Conservation (phyloP, 2,329 filamentous ascomycete genomes). For the Geosmithia flava region DNA sequence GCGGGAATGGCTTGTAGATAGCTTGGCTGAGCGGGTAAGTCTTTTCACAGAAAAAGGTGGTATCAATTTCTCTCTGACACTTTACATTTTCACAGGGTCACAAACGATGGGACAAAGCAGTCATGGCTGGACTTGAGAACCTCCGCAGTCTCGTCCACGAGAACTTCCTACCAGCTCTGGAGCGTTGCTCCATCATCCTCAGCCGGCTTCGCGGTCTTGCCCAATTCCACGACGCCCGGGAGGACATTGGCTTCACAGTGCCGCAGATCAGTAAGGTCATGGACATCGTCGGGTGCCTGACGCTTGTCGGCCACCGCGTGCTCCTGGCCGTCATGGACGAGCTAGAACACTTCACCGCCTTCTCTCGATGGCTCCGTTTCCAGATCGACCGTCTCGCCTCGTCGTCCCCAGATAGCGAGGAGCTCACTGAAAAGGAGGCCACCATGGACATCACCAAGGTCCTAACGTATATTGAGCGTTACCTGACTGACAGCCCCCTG, state of each 20-base stretch:
- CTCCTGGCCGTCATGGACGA: constrained; percentile 63
- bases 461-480: constrained; percentile 64
- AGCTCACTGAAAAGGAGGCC: constrained; percentile 66
- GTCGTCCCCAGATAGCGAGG: constrained; percentile 47
- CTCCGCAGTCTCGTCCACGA: constrained; percentile 72
- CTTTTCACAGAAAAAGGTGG: background rate
- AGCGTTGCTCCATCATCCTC: constrained; percentile 70
- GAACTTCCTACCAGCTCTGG: constrained; percentile 77
- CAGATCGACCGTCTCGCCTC: constrained; percentile 69
- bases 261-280: constrained; percentile 51
- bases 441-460: constrained; percentile 62
- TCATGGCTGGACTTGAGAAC: constrained; percentile 63
- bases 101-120: constrained; percentile 89
- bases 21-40: constrained; percentile 62
- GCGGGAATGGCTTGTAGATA: constrained; percentile 81
- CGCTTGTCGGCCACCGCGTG: constrained; percentile 61
- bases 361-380: constrained; percentile 73
- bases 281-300: constrained; percentile 64
- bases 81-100: constrained; percentile 49
- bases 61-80: no score
- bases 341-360: constrained; percentile 62
- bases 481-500: constrained; percentile 55
- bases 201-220: constrained; percentile 76
- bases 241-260: constrained; percentile 54
- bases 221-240: constrained; percentile 57